Conservation (phyloP, 805 yeast genomes). For the Cyberlindnera lachancei region DNA sequence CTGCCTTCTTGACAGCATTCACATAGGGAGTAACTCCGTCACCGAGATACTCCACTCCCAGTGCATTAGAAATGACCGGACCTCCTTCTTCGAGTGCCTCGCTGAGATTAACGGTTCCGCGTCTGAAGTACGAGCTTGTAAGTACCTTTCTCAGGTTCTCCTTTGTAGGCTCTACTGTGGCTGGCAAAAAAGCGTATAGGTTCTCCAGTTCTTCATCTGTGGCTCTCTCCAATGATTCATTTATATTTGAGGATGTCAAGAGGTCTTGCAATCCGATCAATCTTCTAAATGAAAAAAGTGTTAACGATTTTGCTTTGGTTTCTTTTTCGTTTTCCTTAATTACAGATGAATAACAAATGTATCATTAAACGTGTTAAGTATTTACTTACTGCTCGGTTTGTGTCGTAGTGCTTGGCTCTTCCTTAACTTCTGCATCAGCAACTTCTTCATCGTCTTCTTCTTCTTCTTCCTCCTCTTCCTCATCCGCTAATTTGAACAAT, state of each 20-base stretch:
- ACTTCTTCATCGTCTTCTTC: slow-evolving; percentile 21
- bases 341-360: too few species aligned
- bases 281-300: not conserved
- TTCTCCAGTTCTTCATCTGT: slow-evolving; percentile 28
- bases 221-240: slow-evolving; percentile 10
- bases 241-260: slow-evolving; percentile 9
- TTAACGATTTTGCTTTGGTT: not conserved
- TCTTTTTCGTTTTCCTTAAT: too few species aligned
- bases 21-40: slow-evolving; percentile 49
- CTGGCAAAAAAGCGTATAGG: slow-evolving; percentile 36
- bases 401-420: too few species aligned
- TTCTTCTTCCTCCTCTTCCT: slow-evolving; percentile 29
- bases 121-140: slow-evolving; percentile 41
- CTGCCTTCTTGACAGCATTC: slow-evolving; percentile 31
- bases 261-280: slow-evolving; percentile 10
- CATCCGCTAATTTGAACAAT: slow-evolving; percentile 36
- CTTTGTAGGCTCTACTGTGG: slow-evolving; percentile 29
- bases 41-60: slow-evolving; percentile 43
- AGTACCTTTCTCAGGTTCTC: slow-evolving; percentile 35
- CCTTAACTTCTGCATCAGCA: too few species aligned
- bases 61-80: slow-evolving; percentile 37
- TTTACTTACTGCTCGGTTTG: slow-evolving; percentile 8
- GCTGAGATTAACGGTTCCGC: slow-evolving; percentile 34
- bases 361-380: too few species aligned
- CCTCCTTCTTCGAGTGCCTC: slow-evolving; percentile 43